These are phyloP conservation scores for Hypomontagnella monticulosa DNA, from an alignment of 495 filamentous ascomycete genomes.

Conservation along the genomic window DNA sequence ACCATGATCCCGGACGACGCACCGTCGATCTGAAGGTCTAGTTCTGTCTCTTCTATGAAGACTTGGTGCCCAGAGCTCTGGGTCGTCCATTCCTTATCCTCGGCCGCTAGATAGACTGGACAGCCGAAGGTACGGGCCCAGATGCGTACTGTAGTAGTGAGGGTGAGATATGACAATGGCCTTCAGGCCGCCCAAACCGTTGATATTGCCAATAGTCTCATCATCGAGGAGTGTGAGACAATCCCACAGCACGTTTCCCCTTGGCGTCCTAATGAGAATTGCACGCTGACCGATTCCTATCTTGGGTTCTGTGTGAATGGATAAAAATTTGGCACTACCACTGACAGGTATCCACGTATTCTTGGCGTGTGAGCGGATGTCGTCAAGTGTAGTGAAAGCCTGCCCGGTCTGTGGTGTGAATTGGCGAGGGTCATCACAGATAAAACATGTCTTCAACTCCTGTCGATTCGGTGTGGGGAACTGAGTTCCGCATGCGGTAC, in stretches of 20 bases:
- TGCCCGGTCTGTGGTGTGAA: conserved; percentile 70
- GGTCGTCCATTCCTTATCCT: conserved; percentile 69
- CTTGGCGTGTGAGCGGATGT: conserved; percentile 47
- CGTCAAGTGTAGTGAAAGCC: conserved; percentile 65
- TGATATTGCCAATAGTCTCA: conserved; percentile 61
- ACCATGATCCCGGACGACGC: conserved; percentile 65
- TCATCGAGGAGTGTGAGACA: conserved; percentile 71
- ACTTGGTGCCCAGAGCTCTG: conserved; percentile 50
- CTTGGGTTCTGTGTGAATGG: conserved; percentile 68
- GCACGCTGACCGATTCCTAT: conserved; percentile 78
- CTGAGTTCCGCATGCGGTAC: conserved; percentile 76
- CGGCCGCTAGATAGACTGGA: conserved; percentile 67
- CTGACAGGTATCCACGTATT: conserved; percentile 54
- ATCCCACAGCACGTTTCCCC: conserved; percentile 80
- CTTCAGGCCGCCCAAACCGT: conserved; percentile 65
- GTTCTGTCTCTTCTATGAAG: conserved; percentile 53
- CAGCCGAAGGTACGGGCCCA: conserved; percentile 74
- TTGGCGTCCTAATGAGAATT: conserved; percentile 66
- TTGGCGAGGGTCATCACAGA: conserved; percentile 81
- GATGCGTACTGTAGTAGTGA: conserved; percentile 78
- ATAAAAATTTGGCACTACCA: conserved; percentile 53
- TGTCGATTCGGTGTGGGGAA: conserved; percentile 60
- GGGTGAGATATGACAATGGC: conserved; percentile 83
- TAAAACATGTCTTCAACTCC: conserved; percentile 67
- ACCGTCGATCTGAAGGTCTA: conserved; percentile 47